These are phyloP conservation scores for Rhizopus microsporus DNA, from an alignment of 371 early-diverging fungal species.

Conservation along the genomic window DNA sequence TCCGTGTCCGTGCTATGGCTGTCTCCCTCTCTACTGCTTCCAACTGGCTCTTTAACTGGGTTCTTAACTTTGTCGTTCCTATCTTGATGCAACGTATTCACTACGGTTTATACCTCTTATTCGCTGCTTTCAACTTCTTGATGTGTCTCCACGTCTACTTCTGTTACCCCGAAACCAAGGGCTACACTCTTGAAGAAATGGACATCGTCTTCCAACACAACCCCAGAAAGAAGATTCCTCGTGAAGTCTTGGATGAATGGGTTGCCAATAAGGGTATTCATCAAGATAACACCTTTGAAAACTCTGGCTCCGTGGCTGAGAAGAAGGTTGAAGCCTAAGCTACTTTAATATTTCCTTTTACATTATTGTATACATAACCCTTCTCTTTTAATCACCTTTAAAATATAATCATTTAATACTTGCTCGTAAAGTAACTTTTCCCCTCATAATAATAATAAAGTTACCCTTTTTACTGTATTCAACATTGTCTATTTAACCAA, in stretches of 20 bases:
- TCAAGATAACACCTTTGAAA: too few species aligned
- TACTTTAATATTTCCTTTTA: too few species aligned
- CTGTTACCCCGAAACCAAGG: conserved; percentile 64
- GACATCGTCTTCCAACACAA: conserved; percentile 36
- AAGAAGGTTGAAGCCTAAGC: too few species aligned
- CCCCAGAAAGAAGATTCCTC: conserved; percentile 35
- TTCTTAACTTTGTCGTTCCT: conserved; percentile 64
- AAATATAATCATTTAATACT: too few species aligned
- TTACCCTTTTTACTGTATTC: too few species aligned
- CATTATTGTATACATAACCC: too few species aligned
- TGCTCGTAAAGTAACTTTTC: too few species aligned
- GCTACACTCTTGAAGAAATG: conserved; percentile 50
- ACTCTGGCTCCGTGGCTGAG: too few species aligned
- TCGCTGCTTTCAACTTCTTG: conserved; percentile 72
- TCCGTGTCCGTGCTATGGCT: conserved; percentile 80
- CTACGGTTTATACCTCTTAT: conserved; percentile 68
- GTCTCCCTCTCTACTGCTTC: conserved; percentile 85
- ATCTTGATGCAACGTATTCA: conserved; percentile 61
- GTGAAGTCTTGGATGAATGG: conserved; percentile 28
- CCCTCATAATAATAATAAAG: too few species aligned
- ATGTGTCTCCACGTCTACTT: conserved; percentile 69
- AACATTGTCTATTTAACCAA: too few species aligned
- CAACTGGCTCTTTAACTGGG: conserved; percentile 87
- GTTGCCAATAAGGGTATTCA: conserved; percentile 1
- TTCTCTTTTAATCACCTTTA: too few species aligned